These are phyloP conservation scores for Claviceps citrina DNA, from an alignment of 2,329 filamentous ascomycete genomes.

Conservation along the genomic window DNA sequence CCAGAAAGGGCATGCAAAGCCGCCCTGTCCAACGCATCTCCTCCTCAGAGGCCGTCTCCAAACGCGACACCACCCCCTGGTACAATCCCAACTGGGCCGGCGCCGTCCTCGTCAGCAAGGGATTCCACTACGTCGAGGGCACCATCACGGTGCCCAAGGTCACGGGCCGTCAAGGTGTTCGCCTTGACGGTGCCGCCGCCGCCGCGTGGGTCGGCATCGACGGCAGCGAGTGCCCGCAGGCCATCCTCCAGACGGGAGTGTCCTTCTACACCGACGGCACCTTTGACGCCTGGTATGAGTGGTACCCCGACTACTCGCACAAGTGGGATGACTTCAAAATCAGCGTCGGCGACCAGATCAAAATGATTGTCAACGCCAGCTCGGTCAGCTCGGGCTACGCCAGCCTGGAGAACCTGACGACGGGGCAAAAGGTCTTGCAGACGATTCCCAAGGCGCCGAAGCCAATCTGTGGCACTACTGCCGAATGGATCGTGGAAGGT, in stretches of 20 bases:
- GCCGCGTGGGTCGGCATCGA: slow-evolving; percentile 33
- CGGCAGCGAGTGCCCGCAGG: slow-evolving; percentile 25
- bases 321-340: slow-evolving; percentile 21
- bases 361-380: slow-evolving; percentile 16
- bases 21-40: not conserved
- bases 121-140: slow-evolving; percentile 15
- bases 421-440: slow-evolving; percentile 35
- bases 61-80: not conserved
- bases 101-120: slow-evolving; percentile 13
- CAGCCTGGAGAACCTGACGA: slow-evolving; percentile 31
- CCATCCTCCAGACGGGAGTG: slow-evolving; percentile 28
- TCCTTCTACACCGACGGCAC: slow-evolving; percentile 22
- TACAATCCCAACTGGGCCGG: slow-evolving; percentile 15
- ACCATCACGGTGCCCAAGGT: slow-evolving; percentile 16
- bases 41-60: not conserved
- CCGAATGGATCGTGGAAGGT: slow-evolving; percentile 46
- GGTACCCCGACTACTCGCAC: slow-evolving; percentile 18
- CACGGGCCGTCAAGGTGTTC: too few species aligned
- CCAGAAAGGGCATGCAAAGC: not conserved
- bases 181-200: slow-evolving; percentile 8
- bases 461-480: slow-evolving; percentile 41
- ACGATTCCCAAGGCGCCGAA: slow-evolving; percentile 29
- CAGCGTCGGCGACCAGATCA: slow-evolving; percentile 16
- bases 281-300: slow-evolving; percentile 32
- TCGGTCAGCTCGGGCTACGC: slow-evolving; percentile 14